Evolutionary conservation across 495 filamentous ascomycete species (phyloP), one percentile per base, ranked within the genome.

Genomic region (Penicillium soppii): DNA sequence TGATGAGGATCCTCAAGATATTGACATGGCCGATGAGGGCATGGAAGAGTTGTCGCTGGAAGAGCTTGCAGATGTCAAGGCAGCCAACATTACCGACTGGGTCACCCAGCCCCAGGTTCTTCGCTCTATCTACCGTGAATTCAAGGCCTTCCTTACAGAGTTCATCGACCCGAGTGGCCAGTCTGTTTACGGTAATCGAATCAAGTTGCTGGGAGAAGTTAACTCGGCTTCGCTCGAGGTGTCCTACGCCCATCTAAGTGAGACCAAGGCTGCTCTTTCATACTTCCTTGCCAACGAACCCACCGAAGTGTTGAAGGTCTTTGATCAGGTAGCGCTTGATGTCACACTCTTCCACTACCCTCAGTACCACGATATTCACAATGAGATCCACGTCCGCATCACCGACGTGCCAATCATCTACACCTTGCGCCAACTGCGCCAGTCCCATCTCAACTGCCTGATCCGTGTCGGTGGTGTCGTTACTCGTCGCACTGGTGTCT

Each of bases 251-350:
- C 92, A 99, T 65, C 76, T 99, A 32, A 82, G 89, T 15, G 80
- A 85, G 27, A 86, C 87, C 33, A 97, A 95, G 72, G 92, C 95
- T n/a, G 91, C 90, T 22, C 78, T 99, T n/a, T 92, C 91, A 13
- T 96, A 96, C 67, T 99, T 97, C 77, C 78, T 97, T 25, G 95
- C 92, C 57, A 99, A 97, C 63, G 90, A 94, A 7, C 95, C 95
- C 0, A 82, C 89, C 36, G 92, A 96, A 65, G 86, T 96, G 52
- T 80, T 99, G 53, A 92, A 94, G 69, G 87, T 97, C 38, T 97
- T 99, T 61, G 95, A 99, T 61, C 87, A 96, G 52, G 94, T 96
- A 2, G 95, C 95, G 27, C 91, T 97, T 78, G 92, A 97, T 47
- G 91, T 92, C 23, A 92, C 91, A 0, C 79, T 97, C 10, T 85